These are phyloP conservation scores for Aspergillus coremiiformis DNA, from an alignment of 495 filamentous ascomycete species.

Conservation along the genomic window DNA sequence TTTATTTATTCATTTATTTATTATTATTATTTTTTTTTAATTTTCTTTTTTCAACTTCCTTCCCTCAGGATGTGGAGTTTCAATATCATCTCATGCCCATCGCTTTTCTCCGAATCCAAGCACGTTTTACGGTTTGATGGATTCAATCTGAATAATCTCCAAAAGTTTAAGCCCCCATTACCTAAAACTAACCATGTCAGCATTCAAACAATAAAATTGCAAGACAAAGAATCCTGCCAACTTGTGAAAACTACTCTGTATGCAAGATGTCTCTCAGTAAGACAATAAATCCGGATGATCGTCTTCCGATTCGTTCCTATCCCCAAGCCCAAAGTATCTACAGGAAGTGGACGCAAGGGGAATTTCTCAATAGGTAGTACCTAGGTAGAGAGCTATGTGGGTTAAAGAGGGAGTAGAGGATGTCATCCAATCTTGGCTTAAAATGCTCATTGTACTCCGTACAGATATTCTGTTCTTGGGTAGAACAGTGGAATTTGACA, in stretches of 20 bases:
- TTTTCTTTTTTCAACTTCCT: neutral
- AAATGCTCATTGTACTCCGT: too few relatives aligned
- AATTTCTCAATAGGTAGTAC: constrained; percentile 9
- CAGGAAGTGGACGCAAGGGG: constrained; percentile 15
- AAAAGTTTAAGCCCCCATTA: neutral
- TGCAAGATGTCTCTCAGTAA: neutral
- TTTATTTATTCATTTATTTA: too few relatives aligned
- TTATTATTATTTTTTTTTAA: too few relatives aligned
- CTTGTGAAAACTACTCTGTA: neutral
- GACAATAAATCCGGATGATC: constrained; percentile 15
- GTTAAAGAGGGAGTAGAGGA: neutral
- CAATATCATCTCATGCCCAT: neutral
- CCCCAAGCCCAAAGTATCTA: neutral
- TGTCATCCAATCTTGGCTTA: neutral
- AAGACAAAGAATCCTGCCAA: too few relatives aligned
- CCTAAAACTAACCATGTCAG: neutral
- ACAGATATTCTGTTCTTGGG: too few relatives aligned
- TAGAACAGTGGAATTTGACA: too few relatives aligned
- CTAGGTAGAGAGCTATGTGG: neutral
- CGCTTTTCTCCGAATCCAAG: neutral
- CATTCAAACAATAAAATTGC: too few relatives aligned
- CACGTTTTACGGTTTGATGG: neutral
- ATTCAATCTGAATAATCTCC: neutral
- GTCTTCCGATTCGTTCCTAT: constrained; percentile 8
- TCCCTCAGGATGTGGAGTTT: neutral